These are phyloP conservation scores for Lycium barbarum DNA, from an alignment of 257 asterid species.

Conservation along the genomic window DNA sequence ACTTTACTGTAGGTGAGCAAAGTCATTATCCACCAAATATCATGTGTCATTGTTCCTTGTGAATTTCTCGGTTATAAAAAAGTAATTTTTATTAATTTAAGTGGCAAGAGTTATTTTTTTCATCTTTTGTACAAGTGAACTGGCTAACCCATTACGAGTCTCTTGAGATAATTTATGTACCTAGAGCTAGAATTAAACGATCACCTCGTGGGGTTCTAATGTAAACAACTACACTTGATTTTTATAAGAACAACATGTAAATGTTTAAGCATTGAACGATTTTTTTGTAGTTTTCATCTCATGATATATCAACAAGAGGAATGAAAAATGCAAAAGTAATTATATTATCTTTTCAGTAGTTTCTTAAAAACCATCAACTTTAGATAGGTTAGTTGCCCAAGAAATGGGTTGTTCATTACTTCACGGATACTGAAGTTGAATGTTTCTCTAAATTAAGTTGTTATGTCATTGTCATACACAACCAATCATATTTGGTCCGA, in stretches of 20 bases:
- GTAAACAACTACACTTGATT: no score
- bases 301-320: not conserved
- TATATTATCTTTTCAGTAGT: not conserved
- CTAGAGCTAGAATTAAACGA: not conserved
- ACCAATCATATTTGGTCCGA: constrained; percentile 34
- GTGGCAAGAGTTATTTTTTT: not conserved
- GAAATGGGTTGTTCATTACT: constrained; percentile 30
- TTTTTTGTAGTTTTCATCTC: no score
- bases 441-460: constrained; percentile 22
- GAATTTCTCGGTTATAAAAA: no score
- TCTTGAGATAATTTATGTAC: not conserved
- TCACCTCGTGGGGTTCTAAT: not conserved
- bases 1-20: no score
- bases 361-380: not conserved
- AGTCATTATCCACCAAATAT: no score
- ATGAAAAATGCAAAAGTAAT: not conserved
- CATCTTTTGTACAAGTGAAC: not conserved
- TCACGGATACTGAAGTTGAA: constrained; percentile 22
- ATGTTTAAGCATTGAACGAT: no score
- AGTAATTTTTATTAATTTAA: not conserved
- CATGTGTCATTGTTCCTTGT: no score
- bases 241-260: no score
- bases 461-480: constrained; percentile 42
- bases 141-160: not conserved
- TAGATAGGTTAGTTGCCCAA: constrained; percentile 26